These are phyloP conservation scores for Diaporthe destruens DNA, from an alignment of 2,329 filamentous ascomycete genomes.

Conservation along the genomic window DNA sequence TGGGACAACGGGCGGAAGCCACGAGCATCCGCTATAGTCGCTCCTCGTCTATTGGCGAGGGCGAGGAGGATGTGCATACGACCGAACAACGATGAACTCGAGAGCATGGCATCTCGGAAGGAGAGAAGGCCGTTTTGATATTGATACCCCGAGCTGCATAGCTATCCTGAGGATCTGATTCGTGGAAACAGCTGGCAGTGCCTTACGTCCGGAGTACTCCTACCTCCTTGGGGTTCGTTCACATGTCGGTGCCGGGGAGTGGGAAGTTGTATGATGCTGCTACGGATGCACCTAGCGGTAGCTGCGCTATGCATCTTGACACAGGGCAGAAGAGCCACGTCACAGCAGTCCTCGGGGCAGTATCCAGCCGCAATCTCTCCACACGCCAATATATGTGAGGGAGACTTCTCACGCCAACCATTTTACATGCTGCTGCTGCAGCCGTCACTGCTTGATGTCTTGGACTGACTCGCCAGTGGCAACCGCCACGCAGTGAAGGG, in stretches of 20 bases:
- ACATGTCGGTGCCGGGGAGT: background rate
- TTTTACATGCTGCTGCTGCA: conserved; percentile 5
- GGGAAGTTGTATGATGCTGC: conserved; percentile 1
- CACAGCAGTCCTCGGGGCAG: background rate
- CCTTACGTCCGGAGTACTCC: background rate
- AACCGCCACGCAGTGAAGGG: background rate
- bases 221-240: background rate
- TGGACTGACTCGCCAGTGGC: conserved; percentile 18
- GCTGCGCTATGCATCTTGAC: background rate
- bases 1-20: background rate
- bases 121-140: conserved; percentile 7
- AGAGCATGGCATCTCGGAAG: background rate
- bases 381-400: conserved; percentile 7
- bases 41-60: background rate
- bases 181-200: conserved; percentile 22
- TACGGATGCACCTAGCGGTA: conserved; percentile 21
- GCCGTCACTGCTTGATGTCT: conserved; percentile 7
- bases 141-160: conserved; percentile 36
- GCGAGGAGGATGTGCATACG: background rate
- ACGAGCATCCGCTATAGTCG: background rate
- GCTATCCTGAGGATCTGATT: conserved; percentile 14
- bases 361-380: too few relatives aligned
- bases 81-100: background rate
- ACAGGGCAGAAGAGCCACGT: background rate
- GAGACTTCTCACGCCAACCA: conserved; percentile 3